Base-by-base conservation (phyloP, 768 basidiomycete species). In the Boletus eberwhitei region DNA sequence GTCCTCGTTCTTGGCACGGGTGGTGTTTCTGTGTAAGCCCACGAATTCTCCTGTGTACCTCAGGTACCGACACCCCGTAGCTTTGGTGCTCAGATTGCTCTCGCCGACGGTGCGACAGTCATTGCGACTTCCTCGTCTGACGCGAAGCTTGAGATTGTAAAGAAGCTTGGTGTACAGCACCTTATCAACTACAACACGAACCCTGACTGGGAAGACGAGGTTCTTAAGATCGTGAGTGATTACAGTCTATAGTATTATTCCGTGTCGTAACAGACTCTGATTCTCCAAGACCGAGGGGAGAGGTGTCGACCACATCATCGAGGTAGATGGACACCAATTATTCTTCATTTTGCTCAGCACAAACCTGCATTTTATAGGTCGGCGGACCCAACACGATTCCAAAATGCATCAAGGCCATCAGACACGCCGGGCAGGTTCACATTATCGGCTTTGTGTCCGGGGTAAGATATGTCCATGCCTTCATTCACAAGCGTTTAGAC, bases 51-150 rank as follows among this genome's bases (percentile, higher is more conserved):
- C 1, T n/a, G 8, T 26, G 8, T 39, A 4, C 0, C 17, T 37
- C 12, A 17, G 29, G 11, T 24, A 43, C 39, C 29, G 29, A 49
- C 41, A n/a, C 36, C 59, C 6, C 58, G 58, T 41, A 79, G 82
- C 38, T 85, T 81, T 59, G 85, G 74, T 3, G 69, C 80, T 3
- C 83, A 87, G 67, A 68, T 88, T 42, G 85, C 86, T 2, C 75
- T 83, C 40, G 80, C 82, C 3, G 75, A 81, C 8, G 86, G 85
- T 35, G 85, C 85, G 2, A 78, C 70, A 1, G 84, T 86, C 53
- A 85, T 89, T 59, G 76, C 77, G 26, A 88, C 86, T 0, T 87
- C 85, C 1, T 86, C 84, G 1, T 83, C 83, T 0, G 83, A 87
- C 59, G 75, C 77, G 44, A 89, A 88, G 60, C 73, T 86, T 16